Conservation (phyloP, 1,139 yeast species). For the Williopsis jadinii region DNA sequence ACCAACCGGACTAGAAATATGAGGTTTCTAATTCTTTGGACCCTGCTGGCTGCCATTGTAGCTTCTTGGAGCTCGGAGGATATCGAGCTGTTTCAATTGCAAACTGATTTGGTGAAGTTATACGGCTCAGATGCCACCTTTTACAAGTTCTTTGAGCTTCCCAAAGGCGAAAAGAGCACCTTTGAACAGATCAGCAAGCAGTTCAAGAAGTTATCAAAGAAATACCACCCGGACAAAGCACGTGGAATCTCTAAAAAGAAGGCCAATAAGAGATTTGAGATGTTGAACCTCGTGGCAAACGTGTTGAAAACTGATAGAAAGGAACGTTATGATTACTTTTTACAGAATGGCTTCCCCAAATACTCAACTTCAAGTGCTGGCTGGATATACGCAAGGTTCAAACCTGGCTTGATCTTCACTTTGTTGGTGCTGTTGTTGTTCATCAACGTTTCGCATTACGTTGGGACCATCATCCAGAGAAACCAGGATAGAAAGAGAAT, state of each 20-base stretch:
- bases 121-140: conserved; percentile 60
- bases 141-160: conserved; percentile 58
- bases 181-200: conserved; percentile 66
- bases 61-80: conserved; percentile 51
- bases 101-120: conserved; percentile 52
- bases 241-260: conserved; percentile 31
- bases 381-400: conserved; percentile 42
- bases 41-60: conserved; percentile 10
- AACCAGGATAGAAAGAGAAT: conserved; percentile 56
- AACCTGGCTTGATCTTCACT: conserved; percentile 50
- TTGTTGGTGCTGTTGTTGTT: conserved; percentile 41
- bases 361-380: conserved; percentile 45
- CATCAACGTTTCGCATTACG: conserved; percentile 52
- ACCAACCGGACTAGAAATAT: background rate
- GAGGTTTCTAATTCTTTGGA: conserved; percentile 1
- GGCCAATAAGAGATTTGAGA: conserved; percentile 17
- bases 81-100: conserved; percentile 72
- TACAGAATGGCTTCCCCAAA: conserved; percentile 79
- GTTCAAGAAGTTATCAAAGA: conserved; percentile 62
- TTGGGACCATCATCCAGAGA: conserved; percentile 47
- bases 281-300: conserved; percentile 14
- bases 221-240: conserved; percentile 76
- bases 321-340: conserved; percentile 79
- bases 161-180: conserved; percentile 46
- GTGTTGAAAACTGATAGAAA: conserved; percentile 30